phyloP scores from a whole-genome alignment of 2,329 filamentous ascomycete species.

The Cercospora sojina region DNA sequence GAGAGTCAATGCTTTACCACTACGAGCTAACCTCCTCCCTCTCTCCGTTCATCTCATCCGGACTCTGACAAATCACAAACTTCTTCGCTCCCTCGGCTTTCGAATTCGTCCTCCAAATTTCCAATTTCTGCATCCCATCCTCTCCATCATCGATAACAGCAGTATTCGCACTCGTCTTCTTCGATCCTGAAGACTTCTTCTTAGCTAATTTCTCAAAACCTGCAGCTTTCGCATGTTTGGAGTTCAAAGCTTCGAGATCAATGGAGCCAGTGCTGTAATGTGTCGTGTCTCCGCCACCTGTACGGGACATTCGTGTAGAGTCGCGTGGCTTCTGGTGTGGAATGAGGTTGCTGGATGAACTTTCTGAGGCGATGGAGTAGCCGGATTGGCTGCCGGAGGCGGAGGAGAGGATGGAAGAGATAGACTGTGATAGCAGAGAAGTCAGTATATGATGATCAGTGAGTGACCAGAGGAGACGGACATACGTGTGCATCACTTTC shows the following conservation, averaged over 20 bases:
- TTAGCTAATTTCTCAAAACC: slow-evolving; percentile 9
- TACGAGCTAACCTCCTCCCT: neutral
- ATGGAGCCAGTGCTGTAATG: slow-evolving; percentile 10
- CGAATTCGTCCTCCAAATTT: slow-evolving; percentile 12
- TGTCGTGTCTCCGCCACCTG: neutral
- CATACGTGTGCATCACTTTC: neutral
- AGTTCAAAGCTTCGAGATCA: slow-evolving; percentile 11
- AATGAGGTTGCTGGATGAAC: neutral
- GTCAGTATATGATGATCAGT: neutral
- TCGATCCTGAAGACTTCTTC: neutral
- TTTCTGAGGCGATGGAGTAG: neutral
- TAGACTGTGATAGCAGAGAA: neutral
- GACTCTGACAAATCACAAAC: slow-evolving; percentile 10
- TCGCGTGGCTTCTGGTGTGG: neutral
- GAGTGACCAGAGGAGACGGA: neutral
- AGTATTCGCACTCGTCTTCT: neutral
- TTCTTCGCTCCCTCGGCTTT: neutral
- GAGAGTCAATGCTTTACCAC: too few relatives aligned
- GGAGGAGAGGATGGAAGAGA: neutral
- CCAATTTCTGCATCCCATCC: neutral
- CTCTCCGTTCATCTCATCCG: neutral
- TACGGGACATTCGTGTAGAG: neutral
- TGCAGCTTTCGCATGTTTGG: slow-evolving; percentile 10
- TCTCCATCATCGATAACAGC: neutral
- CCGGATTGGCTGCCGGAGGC: neutral